A percentile compares a stretch with the other conserved stretches of the same genome.
phyloP scores from a whole-genome alignment of 352 stramenopile species.

The Thalassiosira delicatula region DNA sequence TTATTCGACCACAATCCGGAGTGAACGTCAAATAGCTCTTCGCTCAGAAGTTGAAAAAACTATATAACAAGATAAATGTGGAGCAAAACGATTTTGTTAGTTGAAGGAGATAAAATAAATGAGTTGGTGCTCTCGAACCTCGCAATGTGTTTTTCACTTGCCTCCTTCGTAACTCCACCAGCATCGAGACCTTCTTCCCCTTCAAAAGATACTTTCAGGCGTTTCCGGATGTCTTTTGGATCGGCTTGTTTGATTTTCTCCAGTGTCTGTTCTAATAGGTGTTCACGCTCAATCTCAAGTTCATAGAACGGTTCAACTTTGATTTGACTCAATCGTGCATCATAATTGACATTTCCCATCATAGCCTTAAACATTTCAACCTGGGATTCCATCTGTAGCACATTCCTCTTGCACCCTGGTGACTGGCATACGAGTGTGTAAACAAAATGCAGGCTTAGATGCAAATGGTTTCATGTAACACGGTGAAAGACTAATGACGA shows the following conservation, averaged over 20 bases:
- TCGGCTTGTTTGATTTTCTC: constrained; percentile 69
- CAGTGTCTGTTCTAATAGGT: constrained; percentile 84
- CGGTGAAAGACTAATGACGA: too few species aligned
- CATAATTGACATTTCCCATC: constrained; percentile 53
- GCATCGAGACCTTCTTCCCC: constrained; percentile 89
- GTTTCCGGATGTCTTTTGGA: constrained; percentile 79
- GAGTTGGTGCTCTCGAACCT: too few species aligned
- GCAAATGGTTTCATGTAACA: too few species aligned
- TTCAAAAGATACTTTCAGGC: constrained; percentile 84
- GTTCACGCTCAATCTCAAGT: constrained; percentile 81
- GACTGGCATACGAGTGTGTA: constrained; percentile 25
- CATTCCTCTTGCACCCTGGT: constrained; percentile 78
- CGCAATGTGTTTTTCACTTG: not conserved
- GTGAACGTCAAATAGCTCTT: too few species aligned
- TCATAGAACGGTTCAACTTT: constrained; percentile 81
- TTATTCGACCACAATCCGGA: too few species aligned
- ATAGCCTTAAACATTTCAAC: constrained; percentile 79
- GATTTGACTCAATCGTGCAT: constrained; percentile 44
- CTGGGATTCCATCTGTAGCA: constrained; percentile 84
- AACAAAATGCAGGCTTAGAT: too few species aligned
- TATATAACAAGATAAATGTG: too few species aligned
- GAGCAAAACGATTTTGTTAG: too few species aligned
- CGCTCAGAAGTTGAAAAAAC: constrained; percentile 88
- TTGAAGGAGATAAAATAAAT: too few species aligned
- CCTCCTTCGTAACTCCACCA: constrained; percentile 88